A percentile compares a stretch with the other conserved stretches of the same genome.
Evolutionary conservation across 257 asterid genomes (phyloP).

Genomic region (Misopates orontium): DNA sequence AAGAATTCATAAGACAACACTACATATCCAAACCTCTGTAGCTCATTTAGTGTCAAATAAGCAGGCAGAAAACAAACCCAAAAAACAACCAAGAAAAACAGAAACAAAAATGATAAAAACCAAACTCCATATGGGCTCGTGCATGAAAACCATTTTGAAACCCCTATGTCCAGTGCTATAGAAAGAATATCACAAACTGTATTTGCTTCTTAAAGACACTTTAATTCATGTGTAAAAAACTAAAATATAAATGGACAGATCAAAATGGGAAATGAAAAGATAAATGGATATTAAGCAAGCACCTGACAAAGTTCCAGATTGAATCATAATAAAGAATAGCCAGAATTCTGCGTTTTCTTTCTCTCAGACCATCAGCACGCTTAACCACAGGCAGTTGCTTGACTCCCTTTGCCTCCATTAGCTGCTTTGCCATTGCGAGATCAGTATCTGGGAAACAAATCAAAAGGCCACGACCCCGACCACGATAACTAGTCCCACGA

Average conservation of each 20-base stretch:
- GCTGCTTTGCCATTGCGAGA: conserved; percentile 84
- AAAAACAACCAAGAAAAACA: not conserved
- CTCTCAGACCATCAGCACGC: conserved; percentile 61
- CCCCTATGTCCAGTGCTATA: too few relatives aligned
- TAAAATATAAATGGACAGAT: not conserved
- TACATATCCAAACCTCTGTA: too few relatives aligned
- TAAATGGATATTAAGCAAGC: conserved; percentile 18
- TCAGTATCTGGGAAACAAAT: conserved; percentile 89
- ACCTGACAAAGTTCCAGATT: conserved; percentile 79
- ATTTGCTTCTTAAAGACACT: too few relatives aligned
- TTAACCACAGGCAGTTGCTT: conserved; percentile 88
- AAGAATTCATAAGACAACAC: too few relatives aligned
- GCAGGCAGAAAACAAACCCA: not conserved
- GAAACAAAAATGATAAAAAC: not conserved
- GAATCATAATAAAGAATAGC: conserved; percentile 83
- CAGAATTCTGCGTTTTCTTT: conserved; percentile 55
- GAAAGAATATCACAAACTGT: too few relatives aligned
- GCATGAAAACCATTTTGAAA: too few relatives aligned
- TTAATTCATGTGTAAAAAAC: too few relatives aligned
- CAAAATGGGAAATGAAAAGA: not conserved
- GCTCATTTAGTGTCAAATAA: too few relatives aligned
- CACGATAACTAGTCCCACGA: conserved; percentile 72
- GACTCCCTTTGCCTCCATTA: conserved; percentile 95
- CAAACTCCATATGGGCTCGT: too few relatives aligned
- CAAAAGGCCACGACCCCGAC: conserved; percentile 73